Evolutionary conservation across 148 eudicot genomes (phyloP), one percentile per base, ranked within the genome.

Genomic region (Cornus florida): DNA sequence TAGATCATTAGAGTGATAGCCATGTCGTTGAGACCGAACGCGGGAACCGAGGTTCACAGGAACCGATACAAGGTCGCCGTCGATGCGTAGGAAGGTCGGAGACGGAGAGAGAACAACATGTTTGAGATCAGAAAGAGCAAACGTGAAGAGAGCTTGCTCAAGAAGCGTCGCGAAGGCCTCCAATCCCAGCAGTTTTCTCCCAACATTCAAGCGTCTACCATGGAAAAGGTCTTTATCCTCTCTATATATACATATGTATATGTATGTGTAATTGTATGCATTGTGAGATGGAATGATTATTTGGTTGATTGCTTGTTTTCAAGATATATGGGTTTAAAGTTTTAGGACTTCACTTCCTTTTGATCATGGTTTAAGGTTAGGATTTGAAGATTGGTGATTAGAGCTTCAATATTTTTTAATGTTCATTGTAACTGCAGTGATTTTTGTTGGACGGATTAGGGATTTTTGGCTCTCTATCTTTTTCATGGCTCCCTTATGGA

Each of bases 31-130:
- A 82, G 89, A 84, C 91, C 91, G 10, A 88, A 73, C 74, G 84
- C 91, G 0, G 74, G 85, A 67, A 85, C 83, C 50, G 91, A 88
- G 66, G 85, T 81, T 50, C 91, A 92, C 75, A 89, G 93, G 74
- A 90, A 79, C 85, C 81, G 89, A 31, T 92, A 92, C 89, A 92
- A 92, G 77, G 90, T 87, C 32, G 83, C 91, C 46, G 97, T 92
- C 9, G 97, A 92, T 76, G 97, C 93, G 68, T 93, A 92, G n/a
- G 97, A 92, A 59, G 97, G 93, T 0, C 92, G 93, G 10, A 86
- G 97, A 10, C 78, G 97, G 66, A 81, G 97, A 70, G 97, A 90
- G 79, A 93, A 92, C 71, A 90, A 92, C 76, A 85, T 89, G 91
- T 92, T 90, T 5, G 97, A 90, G 89, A 89, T 92, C 78, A 84